These are phyloP conservation scores for Pseudohalonectria lignicola DNA, from an alignment of 2,329 filamentous ascomycete genomes.

Conservation along the genomic window DNA sequence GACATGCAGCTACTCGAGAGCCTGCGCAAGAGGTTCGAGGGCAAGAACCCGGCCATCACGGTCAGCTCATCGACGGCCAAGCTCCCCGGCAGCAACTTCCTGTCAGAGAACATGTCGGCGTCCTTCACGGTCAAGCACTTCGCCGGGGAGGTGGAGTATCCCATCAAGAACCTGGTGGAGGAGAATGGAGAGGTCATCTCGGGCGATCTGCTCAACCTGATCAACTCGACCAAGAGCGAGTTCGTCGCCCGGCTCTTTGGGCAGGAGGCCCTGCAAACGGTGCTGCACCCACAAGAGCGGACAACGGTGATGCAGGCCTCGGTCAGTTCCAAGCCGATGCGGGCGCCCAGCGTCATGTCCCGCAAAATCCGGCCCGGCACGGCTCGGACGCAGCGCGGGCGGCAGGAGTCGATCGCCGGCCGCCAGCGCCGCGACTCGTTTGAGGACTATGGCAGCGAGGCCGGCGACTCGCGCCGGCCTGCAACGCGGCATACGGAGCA, in stretches of 20 bases:
- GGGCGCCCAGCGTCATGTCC: constrained; percentile 85
- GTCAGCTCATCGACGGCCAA: constrained; percentile 65
- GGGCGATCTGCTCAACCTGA: constrained; percentile 88
- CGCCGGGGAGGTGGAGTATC: constrained; percentile 92
- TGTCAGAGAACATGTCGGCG: constrained; percentile 68
- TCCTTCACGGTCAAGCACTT: constrained; percentile 91
- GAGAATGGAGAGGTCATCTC: constrained; percentile 96
- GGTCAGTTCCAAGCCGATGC: constrained; percentile 88
- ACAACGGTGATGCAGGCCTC: constrained; percentile 90
- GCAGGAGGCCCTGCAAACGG: constrained; percentile 87
- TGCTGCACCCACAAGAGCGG: constrained; percentile 86
- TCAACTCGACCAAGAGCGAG: constrained; percentile 76
- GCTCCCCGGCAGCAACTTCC: constrained; percentile 80
- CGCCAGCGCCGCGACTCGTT: constrained; percentile 28
- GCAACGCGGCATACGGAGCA: constrained; percentile 49
- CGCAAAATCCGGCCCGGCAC: constrained; percentile 50
- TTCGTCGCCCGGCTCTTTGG: constrained; percentile 88
- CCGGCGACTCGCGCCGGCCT: constrained; percentile 26
- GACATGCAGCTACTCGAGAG: constrained; percentile 88
- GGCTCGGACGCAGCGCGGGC: constrained; percentile 17
- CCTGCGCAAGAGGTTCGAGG: constrained; percentile 83
- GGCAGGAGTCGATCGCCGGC: constrained; percentile 20
- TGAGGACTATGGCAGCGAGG: constrained; percentile 35
- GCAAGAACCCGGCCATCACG: constrained; percentile 83
- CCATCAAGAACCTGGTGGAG: constrained; percentile 75